A percentile compares a stretch with the other conserved stretches of the same genome.
These are phyloP conservation scores for Malassezia nana DNA, from an alignment of 1,284 basidiomycete species.

Conservation along the genomic window DNA sequence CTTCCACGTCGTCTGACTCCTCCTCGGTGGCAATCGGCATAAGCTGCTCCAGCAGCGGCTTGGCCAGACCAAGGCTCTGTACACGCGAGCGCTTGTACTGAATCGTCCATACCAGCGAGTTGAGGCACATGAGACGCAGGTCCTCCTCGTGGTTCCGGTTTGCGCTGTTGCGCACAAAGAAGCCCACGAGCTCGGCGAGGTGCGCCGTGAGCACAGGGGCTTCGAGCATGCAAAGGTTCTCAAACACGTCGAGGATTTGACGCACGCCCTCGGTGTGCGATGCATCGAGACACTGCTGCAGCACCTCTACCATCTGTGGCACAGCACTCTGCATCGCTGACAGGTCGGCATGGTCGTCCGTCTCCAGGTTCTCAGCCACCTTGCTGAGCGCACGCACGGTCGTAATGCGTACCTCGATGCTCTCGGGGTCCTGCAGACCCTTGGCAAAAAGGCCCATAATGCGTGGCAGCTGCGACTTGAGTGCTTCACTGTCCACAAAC, in stretches of 20 bases:
- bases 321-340: conserved; percentile 81
- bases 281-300: conserved; percentile 73
- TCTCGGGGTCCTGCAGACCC: conserved; percentile 76
- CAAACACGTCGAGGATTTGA: conserved; percentile 87
- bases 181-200: conserved; percentile 75
- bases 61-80: conserved; percentile 73
- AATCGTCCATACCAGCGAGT: conserved; percentile 90
- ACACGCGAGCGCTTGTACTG: conserved; percentile 88
- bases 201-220: conserved; percentile 80
- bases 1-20: conserved; percentile 71
- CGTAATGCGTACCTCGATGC: conserved; percentile 79
- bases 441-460: conserved; percentile 74
- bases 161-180: conserved; percentile 74
- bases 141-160: conserved; percentile 70
- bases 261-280: conserved; percentile 73
- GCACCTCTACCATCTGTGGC: conserved; percentile 78
- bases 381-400: conserved; percentile 74
- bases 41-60: conserved; percentile 76
- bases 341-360: conserved; percentile 79
- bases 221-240: conserved; percentile 85
- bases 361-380: conserved; percentile 83
- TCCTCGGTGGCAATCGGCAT: conserved; percentile 88
- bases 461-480: conserved; percentile 65
- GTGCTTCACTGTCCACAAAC: conserved; percentile 65
- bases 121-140: conserved; percentile 80